Base-by-base conservation (phyloP, 805 yeast species). In the Ogataea methanolica region DNA sequence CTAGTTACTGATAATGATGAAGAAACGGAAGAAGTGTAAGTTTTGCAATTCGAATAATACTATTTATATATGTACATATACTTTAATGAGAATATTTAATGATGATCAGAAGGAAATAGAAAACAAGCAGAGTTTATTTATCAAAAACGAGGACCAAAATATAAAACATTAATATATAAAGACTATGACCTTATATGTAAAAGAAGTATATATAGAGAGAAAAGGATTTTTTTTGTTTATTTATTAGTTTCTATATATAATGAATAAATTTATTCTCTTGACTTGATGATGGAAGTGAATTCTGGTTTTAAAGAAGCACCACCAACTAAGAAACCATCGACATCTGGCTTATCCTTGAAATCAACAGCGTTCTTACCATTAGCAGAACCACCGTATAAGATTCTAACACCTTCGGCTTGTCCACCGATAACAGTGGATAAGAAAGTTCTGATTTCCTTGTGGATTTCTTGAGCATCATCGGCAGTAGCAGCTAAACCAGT, bases 261-360 rank as follows among this genome's bases (percentile, higher is more conserved):
- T 9, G 17, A 26, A 44, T 33, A 22, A 37, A 55, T 42, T 69
- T 81, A 88, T 68, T 76, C 74, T 85, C 96, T 85, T 46, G 96
- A 87, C 78, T 87, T 92, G 81, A 94, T 79, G 68, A 94, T 94
- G 74, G 89, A 94, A 66, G 88, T 82, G 67, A 94, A 94, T 78
- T 94, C 99, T 58, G 99, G 96, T 82, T 94, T 94, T 73, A 94
- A 82, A 41, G 96, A 88, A 67, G 99, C 99, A 77, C 99, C 99
- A 67, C 99, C 99, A 62, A 94, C 99, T 66, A 94, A 82, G 92
- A 91, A 94, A 46, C 99, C 99, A 68, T 94, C 99, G 56, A 94
- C 95, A 67, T 94, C 97, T 23, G 75, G 74, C 82, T 89, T 89
- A 75, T 83, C 94, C 76, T 83, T 88, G 83, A 94, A 91, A 57